Conservation (phyloP, 768 basidiomycete genomes). For the Floccularia luteovirens region DNA sequence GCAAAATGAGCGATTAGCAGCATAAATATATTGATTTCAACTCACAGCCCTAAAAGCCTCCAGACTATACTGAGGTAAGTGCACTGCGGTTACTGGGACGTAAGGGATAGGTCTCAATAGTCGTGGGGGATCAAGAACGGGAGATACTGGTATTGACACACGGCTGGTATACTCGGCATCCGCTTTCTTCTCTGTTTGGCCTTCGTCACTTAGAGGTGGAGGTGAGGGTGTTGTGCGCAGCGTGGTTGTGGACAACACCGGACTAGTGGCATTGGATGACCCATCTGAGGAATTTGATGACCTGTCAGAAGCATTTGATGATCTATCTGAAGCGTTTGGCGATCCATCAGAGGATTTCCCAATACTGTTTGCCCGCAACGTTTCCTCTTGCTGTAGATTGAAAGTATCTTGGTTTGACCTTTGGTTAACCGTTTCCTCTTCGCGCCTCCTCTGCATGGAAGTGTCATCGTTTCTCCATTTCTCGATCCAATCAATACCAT, state of each 20-base stretch:
- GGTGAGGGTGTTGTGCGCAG: slow-evolving; percentile 76
- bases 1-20: slow-evolving; percentile 5
- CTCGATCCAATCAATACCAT: slow-evolving; percentile 65
- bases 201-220: slow-evolving; percentile 34
- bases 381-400: slow-evolving; percentile 9
- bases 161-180: slow-evolving; percentile 8
- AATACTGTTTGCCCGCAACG: slow-evolving; percentile 17
- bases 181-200: slow-evolving; percentile 25
- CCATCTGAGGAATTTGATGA: slow-evolving; percentile 22
- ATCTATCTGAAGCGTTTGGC: slow-evolving; percentile 25
- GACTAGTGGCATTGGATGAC: slow-evolving; percentile 56
- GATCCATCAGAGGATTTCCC: slow-evolving; percentile 25
- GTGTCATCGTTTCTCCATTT: slow-evolving; percentile 31
- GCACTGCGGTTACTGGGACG: slow-evolving; percentile 47
- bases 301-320: slow-evolving; percentile 47
- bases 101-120: slow-evolving; percentile 64
- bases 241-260: slow-evolving; percentile 67
- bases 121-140: slow-evolving; percentile 53
- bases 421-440: slow-evolving; percentile 35
- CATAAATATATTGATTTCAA: slow-evolving; percentile 9
- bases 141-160: slow-evolving; percentile 34
- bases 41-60: slow-evolving; percentile 53
- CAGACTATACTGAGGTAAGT: slow-evolving; percentile 48
- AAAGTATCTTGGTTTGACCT: slow-evolving; percentile 29
- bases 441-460: slow-evolving; percentile 12